A percentile compares a stretch with the other conserved stretches of the same genome.
These are phyloP conservation scores for Lophiostoma macrostomum DNA, from an alignment of 495 filamentous ascomycete genomes.

Conservation along the genomic window DNA sequence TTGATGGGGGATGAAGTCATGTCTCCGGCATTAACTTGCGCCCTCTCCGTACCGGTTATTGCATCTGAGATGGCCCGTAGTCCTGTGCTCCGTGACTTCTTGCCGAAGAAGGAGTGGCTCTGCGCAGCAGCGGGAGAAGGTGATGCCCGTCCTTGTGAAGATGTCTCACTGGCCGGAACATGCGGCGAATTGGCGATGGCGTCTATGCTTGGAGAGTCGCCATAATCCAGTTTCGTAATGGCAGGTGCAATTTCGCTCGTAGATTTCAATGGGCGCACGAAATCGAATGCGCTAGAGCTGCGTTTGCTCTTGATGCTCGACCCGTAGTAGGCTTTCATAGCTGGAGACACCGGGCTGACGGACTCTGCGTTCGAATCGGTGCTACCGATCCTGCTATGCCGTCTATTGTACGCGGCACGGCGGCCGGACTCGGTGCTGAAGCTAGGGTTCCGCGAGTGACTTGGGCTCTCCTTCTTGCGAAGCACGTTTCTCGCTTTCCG, in stretches of 20 bases:
- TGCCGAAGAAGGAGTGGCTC: slow-evolving; percentile 34
- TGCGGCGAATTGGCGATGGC: slow-evolving; percentile 48
- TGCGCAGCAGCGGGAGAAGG: slow-evolving; percentile 40
- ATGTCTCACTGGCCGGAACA: slow-evolving; percentile 50
- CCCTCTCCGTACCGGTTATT: slow-evolving; percentile 60
- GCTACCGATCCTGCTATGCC: slow-evolving; percentile 34
- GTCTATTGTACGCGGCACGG: slow-evolving; percentile 20
- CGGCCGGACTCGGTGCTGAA: slow-evolving; percentile 29
- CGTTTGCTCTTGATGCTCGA: slow-evolving; percentile 37
- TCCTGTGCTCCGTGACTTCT: slow-evolving; percentile 50
- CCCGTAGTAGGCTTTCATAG: slow-evolving; percentile 54
- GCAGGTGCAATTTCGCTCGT: slow-evolving; percentile 54
- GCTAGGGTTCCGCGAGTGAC: slow-evolving; percentile 37
- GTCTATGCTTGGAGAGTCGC: slow-evolving; percentile 46
- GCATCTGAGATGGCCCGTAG: slow-evolving; percentile 81
- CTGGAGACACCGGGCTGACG: slow-evolving; percentile 32
- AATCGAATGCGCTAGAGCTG: slow-evolving; percentile 31
- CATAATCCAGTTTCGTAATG: slow-evolving; percentile 65
- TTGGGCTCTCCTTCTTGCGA: slow-evolving; percentile 63
- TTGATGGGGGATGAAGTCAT: slow-evolving; percentile 57
- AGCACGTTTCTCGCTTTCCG: slow-evolving; percentile 69
- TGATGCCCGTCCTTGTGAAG: slow-evolving; percentile 49
- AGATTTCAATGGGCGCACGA: slow-evolving; percentile 43
- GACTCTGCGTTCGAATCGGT: slow-evolving; percentile 46
- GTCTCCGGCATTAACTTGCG: slow-evolving; percentile 46